These are phyloP conservation scores for Tetracladium setigerum DNA, from an alignment of 495 filamentous ascomycete genomes.

Conservation along the genomic window DNA sequence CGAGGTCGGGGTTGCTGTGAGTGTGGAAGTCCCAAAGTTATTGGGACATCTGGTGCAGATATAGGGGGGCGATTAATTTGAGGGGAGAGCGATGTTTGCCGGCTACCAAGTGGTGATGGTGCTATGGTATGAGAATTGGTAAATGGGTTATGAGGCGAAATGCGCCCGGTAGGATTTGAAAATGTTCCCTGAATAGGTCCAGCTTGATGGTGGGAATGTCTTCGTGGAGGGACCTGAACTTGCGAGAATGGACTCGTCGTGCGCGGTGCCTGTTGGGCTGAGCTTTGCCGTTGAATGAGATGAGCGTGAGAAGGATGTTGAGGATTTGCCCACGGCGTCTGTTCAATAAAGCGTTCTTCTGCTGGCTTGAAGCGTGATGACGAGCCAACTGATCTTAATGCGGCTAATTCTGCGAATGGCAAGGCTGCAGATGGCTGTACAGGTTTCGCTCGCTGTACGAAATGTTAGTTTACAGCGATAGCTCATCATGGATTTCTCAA, in stretches of 20 bases:
- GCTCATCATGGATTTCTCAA: conserved; percentile 14
- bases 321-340: conserved; percentile 82
- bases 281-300: conserved; percentile 23
- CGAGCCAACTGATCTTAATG: conserved; percentile 19
- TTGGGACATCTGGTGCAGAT: conserved; percentile 3
- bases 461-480: conserved; percentile 18
- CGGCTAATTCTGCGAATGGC: conserved; percentile 33
- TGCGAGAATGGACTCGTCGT: conserved; percentile 22
- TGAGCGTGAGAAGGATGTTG: conserved; percentile 66
- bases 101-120: conserved; percentile 18
- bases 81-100: conserved; percentile 22
- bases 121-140: conserved; percentile 17
- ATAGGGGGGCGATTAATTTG: conserved; percentile 12
- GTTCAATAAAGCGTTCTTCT: conserved; percentile 75
- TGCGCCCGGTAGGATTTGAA: conserved; percentile 15
- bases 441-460: conserved; percentile 26
- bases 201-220: conserved; percentile 16
- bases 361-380: conserved; percentile 46
- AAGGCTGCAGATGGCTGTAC: conserved; percentile 3
- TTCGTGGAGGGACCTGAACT: conserved; percentile 13
- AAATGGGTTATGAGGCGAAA: conserved; percentile 21
- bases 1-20: conserved; percentile 9
- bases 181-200: conserved; percentile 21
- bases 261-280: conserved; percentile 15
- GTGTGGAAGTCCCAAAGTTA: conserved; percentile 14